Evolutionary conservation across 192 early-diverging fungal genomes (phyloP).

Genomic region (Chytriomyces sp.): DNA sequence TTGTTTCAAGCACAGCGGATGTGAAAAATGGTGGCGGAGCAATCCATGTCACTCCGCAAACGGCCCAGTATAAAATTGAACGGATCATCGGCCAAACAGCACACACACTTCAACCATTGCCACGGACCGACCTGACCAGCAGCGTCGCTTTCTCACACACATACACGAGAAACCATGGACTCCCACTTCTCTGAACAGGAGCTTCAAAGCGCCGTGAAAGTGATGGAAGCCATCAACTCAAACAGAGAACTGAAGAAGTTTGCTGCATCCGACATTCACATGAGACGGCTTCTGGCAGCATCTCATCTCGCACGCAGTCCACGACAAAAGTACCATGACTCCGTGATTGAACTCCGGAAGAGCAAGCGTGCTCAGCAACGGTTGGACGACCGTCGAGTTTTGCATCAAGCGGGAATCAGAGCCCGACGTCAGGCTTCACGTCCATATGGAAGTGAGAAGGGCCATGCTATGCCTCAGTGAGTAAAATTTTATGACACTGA

Average conservation of each 20-base stretch:
- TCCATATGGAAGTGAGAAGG: no score
- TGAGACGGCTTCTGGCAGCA: slow-evolving; percentile 36
- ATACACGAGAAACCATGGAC: not conserved
- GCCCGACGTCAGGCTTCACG: not conserved
- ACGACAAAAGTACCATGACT: slow-evolving; percentile 31
- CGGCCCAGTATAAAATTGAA: no score
- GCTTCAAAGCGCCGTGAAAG: slow-evolving; percentile 38
- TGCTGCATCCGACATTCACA: slow-evolving; percentile 32
- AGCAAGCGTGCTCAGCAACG: not conserved
- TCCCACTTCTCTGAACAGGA: slow-evolving; percentile 38
- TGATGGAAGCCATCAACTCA: slow-evolving; percentile 47
- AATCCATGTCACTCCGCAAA: no score
- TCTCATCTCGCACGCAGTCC: slow-evolving; percentile 35
- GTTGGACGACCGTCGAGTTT: not conserved
- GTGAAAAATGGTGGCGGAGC: no score
- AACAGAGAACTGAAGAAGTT: slow-evolving; percentile 44
- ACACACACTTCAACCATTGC: no score
- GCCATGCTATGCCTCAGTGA: no score
- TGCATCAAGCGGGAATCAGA: slow-evolving; percentile 7
- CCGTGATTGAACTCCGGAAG: no score
- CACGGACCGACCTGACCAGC: no score
- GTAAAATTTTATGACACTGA: no score
- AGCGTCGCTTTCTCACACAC: no score
- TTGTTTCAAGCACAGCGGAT: no score
- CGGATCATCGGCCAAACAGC: no score